Percentiles rank a stretch among this genome's conserved stretches.
Conservation (phyloP, 225 moss, liverwort and hornwort genomes). For the Pseudisothecium myosuroides region DNA sequence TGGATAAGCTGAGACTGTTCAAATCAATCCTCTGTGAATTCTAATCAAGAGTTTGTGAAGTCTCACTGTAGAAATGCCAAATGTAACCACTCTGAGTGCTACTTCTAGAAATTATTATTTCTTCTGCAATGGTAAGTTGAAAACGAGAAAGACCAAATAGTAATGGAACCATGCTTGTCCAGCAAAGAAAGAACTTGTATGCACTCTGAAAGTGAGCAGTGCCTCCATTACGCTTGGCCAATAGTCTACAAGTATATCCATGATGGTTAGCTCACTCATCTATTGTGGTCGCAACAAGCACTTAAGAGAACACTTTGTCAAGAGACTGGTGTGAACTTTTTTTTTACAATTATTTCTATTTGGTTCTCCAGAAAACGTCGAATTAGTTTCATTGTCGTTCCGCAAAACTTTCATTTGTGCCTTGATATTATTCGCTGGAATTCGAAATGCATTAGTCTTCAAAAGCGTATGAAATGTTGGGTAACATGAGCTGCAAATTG, state of each 20-base stretch:
- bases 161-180: background rate
- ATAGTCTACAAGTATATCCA: no score
- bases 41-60: no score
- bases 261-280: no score
- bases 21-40: no score
- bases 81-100: background rate
- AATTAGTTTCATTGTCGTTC: no score
- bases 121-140: rapidly evolving
- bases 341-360: background rate
- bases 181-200: background rate
- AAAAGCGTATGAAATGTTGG: no score
- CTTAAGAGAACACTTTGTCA: background rate
- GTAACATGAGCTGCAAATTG: background rate
- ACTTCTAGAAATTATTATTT: background rate
- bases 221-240: background rate
- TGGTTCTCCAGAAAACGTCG: no score
- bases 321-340: no score
- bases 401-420: no score
- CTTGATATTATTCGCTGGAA: background rate
- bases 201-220: no score
- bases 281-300: no score
- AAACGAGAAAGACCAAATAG: background rate
- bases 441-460: background rate
- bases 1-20: no score
- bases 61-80: background rate